Conservation (phyloP, 306 rosid species). For the Chamaecrista fasciculata region DNA sequence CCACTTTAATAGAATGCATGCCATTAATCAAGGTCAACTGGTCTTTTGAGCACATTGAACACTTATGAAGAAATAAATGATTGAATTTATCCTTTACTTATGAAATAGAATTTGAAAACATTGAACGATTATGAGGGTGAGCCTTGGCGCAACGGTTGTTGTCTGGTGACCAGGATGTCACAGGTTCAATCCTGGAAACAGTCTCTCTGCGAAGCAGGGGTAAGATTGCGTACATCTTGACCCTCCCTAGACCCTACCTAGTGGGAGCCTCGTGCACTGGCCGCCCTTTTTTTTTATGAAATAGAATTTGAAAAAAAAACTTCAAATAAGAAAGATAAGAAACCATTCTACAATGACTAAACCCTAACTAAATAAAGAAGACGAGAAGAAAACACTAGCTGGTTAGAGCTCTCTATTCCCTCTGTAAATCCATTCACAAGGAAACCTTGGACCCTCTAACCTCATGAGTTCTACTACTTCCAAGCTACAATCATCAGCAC, state of each 20-base stretch:
- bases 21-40: slow-evolving; percentile 7
- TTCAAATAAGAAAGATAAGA: not conserved
- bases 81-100: not conserved
- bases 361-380: not conserved
- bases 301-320: not conserved
- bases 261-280: too few relatives aligned
- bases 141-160: too few relatives aligned
- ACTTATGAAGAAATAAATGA: not conserved
- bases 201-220: too few relatives aligned
- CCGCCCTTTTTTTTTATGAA: not conserved
- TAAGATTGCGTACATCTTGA: too few relatives aligned
- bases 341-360: not conserved
- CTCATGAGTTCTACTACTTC: not conserved
- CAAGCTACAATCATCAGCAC: not conserved
- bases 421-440: not conserved
- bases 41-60: not conserved
- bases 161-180: too few relatives aligned
- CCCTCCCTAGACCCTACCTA: too few relatives aligned
- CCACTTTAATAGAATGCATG: slow-evolving; percentile 17
- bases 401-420: not conserved
- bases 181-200: too few relatives aligned
- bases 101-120: not conserved
- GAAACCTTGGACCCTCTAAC: not conserved
- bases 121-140: too few relatives aligned
- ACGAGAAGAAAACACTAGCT: not conserved